Evolutionary conservation across 2,329 filamentous ascomycete genomes (phyloP).

Genomic region (Fusarium annulatum): DNA sequence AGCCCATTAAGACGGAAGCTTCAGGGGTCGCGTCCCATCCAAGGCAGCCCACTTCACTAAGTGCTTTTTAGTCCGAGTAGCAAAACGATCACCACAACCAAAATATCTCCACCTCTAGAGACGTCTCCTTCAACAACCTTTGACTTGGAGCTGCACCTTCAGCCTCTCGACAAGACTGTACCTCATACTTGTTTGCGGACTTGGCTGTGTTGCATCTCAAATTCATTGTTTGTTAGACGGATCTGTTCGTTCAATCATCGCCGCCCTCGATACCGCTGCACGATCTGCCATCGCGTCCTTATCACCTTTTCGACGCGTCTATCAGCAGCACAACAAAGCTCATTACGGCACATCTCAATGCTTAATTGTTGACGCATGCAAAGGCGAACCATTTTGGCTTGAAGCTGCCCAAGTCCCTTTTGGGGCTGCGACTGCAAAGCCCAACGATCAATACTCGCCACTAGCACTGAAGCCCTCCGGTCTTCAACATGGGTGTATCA

Average conservation of each 20-base stretch:
- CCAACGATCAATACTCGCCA: slow-evolving; percentile 17
- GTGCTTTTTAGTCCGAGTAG: neutral
- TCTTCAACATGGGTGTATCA: slow-evolving; percentile 52
- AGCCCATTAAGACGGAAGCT: slow-evolving; percentile 12
- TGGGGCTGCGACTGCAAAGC: slow-evolving; percentile 29
- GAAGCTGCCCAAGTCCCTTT: slow-evolving; percentile 34
- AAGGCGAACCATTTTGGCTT: slow-evolving; percentile 18
- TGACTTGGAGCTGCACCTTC: slow-evolving; percentile 8
- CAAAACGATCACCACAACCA: slow-evolving; percentile 8
- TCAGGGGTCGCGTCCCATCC: slow-evolving; percentile 25
- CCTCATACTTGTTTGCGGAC: slow-evolving; percentile 9
- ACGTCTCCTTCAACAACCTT: slow-evolving; percentile 23
- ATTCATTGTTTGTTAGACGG: neutral
- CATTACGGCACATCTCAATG: slow-evolving; percentile 21
- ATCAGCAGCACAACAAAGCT: slow-evolving; percentile 7
- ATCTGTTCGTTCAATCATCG: neutral
- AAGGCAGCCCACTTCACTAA: neutral
- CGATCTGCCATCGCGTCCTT: slow-evolving; percentile 39
- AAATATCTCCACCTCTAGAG: slow-evolving; percentile 33
- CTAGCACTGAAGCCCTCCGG: slow-evolving; percentile 16
- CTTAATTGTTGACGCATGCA: slow-evolving; percentile 29
- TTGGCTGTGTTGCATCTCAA: neutral
- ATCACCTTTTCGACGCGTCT: slow-evolving; percentile 38
- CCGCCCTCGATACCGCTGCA: slow-evolving; percentile 12
- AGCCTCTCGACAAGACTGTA: slow-evolving; percentile 3